Conservation (phyloP, 2,329 filamentous ascomycete species). For the Fusarium luffae region DNA sequence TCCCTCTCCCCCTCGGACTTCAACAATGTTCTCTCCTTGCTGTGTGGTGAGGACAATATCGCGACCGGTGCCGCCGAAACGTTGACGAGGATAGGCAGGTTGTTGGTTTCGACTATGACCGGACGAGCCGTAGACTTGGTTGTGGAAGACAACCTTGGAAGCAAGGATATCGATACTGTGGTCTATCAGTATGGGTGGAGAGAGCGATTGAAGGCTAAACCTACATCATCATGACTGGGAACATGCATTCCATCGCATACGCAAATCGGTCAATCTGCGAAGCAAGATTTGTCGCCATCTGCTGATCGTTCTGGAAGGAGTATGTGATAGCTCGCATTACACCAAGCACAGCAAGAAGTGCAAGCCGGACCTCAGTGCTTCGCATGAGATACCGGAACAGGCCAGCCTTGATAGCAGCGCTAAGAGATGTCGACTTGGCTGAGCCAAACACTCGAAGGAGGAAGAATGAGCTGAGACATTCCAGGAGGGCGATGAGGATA, state of each 20-base stretch:
- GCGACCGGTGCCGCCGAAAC: conserved; percentile 18
- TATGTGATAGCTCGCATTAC: conserved; percentile 55
- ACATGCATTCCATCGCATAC: conserved; percentile 56
- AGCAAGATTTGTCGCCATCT: conserved; percentile 51
- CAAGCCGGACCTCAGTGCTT: conserved; percentile 55
- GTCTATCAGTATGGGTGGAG: not conserved
- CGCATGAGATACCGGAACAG: conserved; percentile 55
- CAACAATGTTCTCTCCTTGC: conserved; percentile 40
- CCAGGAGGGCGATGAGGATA: conserved; percentile 53
- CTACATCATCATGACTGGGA: conserved; percentile 55
- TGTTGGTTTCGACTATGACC: conserved; percentile 25
- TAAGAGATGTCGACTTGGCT: conserved; percentile 46
- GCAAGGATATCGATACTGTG: conserved; percentile 51
- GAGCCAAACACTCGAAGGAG: conserved; percentile 52
- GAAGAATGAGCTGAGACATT: conserved; percentile 55
- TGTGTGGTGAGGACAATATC: conserved; percentile 36
- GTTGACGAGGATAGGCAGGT: conserved; percentile 18
- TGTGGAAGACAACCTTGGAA: conserved; percentile 48
- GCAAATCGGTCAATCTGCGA: conserved; percentile 56
- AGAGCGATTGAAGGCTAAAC: conserved; percentile 3
- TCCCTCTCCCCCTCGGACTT: conserved; percentile 33
- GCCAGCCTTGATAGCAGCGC: conserved; percentile 47
- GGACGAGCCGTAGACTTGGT: conserved; percentile 42
- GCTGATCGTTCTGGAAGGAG: conserved; percentile 52
- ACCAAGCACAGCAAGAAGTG: conserved; percentile 53